These are phyloP conservation scores for Puccinia brachypodii DNA, from an alignment of 1,284 basidiomycete genomes.

Conservation along the genomic window DNA sequence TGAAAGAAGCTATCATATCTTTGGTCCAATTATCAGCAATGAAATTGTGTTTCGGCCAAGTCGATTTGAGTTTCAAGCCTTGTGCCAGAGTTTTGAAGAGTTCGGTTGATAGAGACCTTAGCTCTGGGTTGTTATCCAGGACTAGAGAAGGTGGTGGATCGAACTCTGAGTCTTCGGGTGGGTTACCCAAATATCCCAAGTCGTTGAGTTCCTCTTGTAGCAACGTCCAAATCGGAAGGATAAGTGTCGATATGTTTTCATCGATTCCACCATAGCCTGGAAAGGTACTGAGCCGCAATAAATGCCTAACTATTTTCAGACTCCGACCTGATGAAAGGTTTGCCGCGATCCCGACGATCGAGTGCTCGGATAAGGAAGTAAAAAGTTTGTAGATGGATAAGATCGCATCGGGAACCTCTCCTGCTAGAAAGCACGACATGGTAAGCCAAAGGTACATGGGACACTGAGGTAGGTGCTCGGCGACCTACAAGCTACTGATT, in stretches of 20 bases:
- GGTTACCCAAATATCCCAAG: constrained; percentile 51
- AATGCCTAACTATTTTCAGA: constrained; percentile 30
- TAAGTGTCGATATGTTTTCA: constrained; percentile 52
- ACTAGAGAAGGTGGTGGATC: neutral
- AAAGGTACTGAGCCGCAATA: constrained; percentile 51
- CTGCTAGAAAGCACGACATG: constrained; percentile 2
- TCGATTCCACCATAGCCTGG: constrained; percentile 52
- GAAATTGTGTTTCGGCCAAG: constrained; percentile 49
- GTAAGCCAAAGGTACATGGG: constrained; percentile 31
- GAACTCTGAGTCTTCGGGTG: constrained; percentile 49
- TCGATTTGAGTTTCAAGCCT: constrained; percentile 50
- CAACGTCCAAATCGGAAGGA: constrained; percentile 51
- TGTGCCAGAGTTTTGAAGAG: constrained; percentile 52
- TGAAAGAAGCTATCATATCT: constrained; percentile 50
- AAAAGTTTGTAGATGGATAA: constrained; percentile 51
- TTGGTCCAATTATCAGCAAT: constrained; percentile 35
- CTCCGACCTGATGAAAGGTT: constrained; percentile 37
- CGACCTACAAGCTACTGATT: constrained; percentile 19
- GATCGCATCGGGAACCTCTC: constrained; percentile 38
- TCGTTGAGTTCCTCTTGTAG: constrained; percentile 54
- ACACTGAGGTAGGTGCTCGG: neutral
- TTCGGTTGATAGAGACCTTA: constrained; percentile 51
- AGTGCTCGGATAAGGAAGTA: constrained; percentile 49
- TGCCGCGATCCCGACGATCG: constrained; percentile 44
- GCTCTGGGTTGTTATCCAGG: constrained; percentile 24